phyloP scores from a whole-genome alignment of 495 filamentous ascomycete species.

The Chaetomium fimeti region DNA sequence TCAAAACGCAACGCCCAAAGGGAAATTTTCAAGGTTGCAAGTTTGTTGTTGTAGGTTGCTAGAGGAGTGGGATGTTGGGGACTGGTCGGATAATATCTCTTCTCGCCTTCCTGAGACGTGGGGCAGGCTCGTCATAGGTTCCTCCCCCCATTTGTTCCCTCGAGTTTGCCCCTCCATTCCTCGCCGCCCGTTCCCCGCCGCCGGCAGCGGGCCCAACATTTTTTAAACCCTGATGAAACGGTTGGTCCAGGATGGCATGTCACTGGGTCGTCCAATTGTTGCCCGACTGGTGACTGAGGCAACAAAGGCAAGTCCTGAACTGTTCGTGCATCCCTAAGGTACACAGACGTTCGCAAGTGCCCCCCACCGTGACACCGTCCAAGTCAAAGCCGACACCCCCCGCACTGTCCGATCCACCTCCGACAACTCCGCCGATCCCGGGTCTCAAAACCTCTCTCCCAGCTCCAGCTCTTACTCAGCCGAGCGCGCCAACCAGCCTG shows the following conservation, averaged over 20 bases:
- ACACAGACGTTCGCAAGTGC: too few species aligned
- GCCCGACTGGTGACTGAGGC: neutral
- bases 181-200: constrained; percentile 1
- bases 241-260: neutral
- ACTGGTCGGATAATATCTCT: constrained; percentile 15
- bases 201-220: constrained; percentile 3
- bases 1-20: constrained; percentile 6
- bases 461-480: constrained; percentile 19
- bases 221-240: neutral
- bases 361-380: too few species aligned
- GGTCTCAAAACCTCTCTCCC: neutral
- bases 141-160: neutral
- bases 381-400: too few species aligned
- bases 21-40: constrained; percentile 11
- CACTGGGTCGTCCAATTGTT: neutral
- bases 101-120: constrained; percentile 6
- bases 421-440: constrained; percentile 4
- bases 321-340: neutral
- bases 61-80: constrained; percentile 18
- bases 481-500: constrained; percentile 5
- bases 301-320: neutral
- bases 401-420: constrained; percentile 3
- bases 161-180: neutral
- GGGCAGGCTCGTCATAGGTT: constrained; percentile 19
- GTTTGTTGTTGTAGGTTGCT: neutral